Evolutionary conservation across 1,284 basidiomycete species (phyloP), one percentile per base, ranked within the genome.

Genomic region (Microbotryum violaceum): DNA sequence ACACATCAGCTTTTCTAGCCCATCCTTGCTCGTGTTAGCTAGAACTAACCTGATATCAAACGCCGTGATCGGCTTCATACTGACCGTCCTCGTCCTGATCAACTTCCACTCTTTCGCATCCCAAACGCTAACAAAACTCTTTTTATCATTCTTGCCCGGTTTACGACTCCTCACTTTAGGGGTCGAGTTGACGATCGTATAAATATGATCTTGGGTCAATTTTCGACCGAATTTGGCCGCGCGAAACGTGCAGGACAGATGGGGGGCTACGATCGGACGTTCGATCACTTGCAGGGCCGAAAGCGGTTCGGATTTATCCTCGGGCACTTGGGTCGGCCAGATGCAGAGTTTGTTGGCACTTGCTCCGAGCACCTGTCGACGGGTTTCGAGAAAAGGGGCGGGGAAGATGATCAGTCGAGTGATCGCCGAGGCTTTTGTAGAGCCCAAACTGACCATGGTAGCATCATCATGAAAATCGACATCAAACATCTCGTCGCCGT

Each of bases 61-160:
- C 68, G 85, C 87, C 4, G 92, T 94, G 45, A 93, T 74, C 16
- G 87, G 86, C 68, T 85, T 85, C 65, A 87, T 85, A 21, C 86
- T 84, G 8, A 91, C 73, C 47, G 77, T 77, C 44, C 78, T 70
- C 62, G 75, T 73, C 21, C 70, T 71, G 14, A 74, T 57, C 1
- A 79, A 68, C 56, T 74, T 74, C 78, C 78, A 79, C 49, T 74
- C 71, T 4, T 70, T 70, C 29, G 75, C 49, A 57, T 75, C 74
- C 61, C 71, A 72, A 45, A 65, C 23, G 14, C 51, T 60, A 14
- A 72, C 62, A 46, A 68, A 71, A n/a, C 66, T 61, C 53, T 68
- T 71, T 21, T 68, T 70, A 54, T 57, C 62, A 27, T 54, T 37
- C 8, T 45, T 49, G 25, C 29, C 56, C 29, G 50, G 29, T 27